A percentile compares a stretch with the other conserved stretches of the same genome.
These are phyloP conservation scores for Podospora pseudopauciseta DNA, from an alignment of 495 filamentous ascomycete genomes.

Conservation along the genomic window DNA sequence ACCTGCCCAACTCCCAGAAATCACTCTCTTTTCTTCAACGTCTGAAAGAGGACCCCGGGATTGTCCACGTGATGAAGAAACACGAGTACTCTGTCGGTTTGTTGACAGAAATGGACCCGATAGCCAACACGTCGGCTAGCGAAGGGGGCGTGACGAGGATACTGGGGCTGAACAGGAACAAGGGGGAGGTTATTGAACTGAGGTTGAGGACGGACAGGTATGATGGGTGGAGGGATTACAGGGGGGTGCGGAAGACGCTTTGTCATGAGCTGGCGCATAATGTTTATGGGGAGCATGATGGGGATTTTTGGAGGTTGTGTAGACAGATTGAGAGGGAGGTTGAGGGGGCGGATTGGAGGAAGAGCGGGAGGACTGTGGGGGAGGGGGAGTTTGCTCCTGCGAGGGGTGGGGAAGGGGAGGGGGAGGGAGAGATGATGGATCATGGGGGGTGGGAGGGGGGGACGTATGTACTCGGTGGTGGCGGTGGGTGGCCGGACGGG, in stretches of 20 bases:
- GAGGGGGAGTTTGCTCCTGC: constrained; percentile 61
- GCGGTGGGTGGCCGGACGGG: constrained; percentile 23
- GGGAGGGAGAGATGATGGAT: constrained; percentile 60
- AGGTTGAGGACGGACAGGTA: constrained; percentile 86
- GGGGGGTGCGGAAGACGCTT: constrained; percentile 81
- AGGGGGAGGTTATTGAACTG: constrained; percentile 87
- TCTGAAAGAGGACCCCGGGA: constrained; percentile 78
- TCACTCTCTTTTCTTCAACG: constrained; percentile 71
- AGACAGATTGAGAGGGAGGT: constrained; percentile 85
- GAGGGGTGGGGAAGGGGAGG: constrained; percentile 11
- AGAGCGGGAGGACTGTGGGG: constrained; percentile 60
- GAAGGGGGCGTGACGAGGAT: constrained; percentile 67
- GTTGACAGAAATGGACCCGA: constrained; percentile 92
- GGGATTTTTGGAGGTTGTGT: constrained; percentile 83
- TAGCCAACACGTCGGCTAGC: constrained; percentile 64
- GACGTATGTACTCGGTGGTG: constrained; percentile 74
- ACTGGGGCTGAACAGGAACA: constrained; percentile 82
- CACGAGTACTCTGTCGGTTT: constrained; percentile 84
- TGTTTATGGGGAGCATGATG: constrained; percentile 77
- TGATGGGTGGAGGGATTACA: constrained; percentile 90
- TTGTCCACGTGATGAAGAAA: constrained; percentile 72
- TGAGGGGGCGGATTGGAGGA: constrained; percentile 68
- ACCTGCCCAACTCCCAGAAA: constrained; percentile 70
- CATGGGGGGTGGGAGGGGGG: constrained; percentile 86
- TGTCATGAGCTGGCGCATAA: constrained; percentile 96